Percentiles rank a stretch among this genome's conserved stretches.
Conservation (phyloP, 441 rosid species). For the Populus hybrid region DNA sequence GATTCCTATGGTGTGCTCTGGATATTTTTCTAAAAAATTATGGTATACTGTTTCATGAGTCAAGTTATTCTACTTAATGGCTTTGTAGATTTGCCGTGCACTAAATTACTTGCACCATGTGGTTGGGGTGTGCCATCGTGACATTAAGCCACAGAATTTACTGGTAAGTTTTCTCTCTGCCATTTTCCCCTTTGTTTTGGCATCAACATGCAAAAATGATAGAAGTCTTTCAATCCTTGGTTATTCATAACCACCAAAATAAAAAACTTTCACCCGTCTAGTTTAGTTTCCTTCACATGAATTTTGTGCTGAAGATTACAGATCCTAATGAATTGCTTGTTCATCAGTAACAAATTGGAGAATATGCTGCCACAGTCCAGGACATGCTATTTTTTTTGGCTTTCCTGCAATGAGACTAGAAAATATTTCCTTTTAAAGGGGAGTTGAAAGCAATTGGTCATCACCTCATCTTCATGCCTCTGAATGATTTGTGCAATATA, state of each 20-base stretch:
- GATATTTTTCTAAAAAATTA: not conserved
- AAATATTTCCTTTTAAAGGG: not conserved
- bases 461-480: not conserved
- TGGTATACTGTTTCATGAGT: not conserved
- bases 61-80: conserved; percentile 12
- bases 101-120: conserved; percentile 66
- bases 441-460: conserved; percentile 6
- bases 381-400: not conserved
- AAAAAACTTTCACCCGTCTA: not conserved
- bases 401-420: not conserved
- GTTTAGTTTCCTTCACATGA: not conserved
- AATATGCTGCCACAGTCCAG: not conserved
- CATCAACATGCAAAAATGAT: not conserved
- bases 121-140: conserved; percentile 51
- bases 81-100: conserved; percentile 73
- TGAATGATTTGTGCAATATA: not conserved
- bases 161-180: conserved; percentile 44
- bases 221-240: not conserved
- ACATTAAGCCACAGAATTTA: conserved; percentile 49
- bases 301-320: not conserved
- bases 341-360: not conserved
- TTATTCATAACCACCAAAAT: not conserved
- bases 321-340: not conserved
- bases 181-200: conserved; percentile 2
- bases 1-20: not conserved